Conservation (phyloP, 2,329 filamentous ascomycete genomes). For the Bipolaris sorokiniana region DNA sequence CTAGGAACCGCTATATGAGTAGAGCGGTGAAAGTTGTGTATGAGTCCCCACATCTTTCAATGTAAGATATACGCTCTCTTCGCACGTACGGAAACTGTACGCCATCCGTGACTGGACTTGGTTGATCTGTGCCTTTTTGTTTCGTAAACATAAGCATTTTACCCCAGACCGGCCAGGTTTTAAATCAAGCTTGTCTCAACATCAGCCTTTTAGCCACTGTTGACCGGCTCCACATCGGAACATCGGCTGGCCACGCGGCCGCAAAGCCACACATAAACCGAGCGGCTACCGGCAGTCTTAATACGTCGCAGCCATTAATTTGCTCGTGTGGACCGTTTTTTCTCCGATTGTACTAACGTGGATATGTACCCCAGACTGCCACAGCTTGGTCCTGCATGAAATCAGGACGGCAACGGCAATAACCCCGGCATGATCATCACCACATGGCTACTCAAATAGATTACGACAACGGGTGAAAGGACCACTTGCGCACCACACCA, state of each 20-base stretch:
- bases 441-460: conserved; percentile 35
- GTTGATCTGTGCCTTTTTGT: neutral
- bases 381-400: conserved; percentile 30
- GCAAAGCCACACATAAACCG: conserved; percentile 13
- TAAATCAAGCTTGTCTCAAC: conserved; percentile 8
- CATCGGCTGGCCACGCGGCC: conserved; percentile 16
- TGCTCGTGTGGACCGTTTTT: conserved; percentile 27
- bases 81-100: conserved; percentile 6
- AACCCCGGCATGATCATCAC: conserved; percentile 35
- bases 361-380: conserved; percentile 44
- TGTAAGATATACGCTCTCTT: conserved; percentile 4
- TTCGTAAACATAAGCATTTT: conserved; percentile 19
- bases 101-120: neutral
- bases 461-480: conserved; percentile 46
- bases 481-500: conserved; percentile 21
- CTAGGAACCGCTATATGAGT: neutral
- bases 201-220: conserved; percentile 33
- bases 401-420: conserved; percentile 26
- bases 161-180: conserved; percentile 17
- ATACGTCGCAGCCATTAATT: conserved; percentile 20
- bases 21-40: conserved; percentile 2
- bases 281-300: conserved; percentile 15
- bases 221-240: conserved; percentile 16
- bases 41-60: neutral
- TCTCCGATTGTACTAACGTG: conserved; percentile 22